phyloP scores from a whole-genome alignment of 2,329 filamentous ascomycete genomes.

The Ceratocystis harringtonii region DNA sequence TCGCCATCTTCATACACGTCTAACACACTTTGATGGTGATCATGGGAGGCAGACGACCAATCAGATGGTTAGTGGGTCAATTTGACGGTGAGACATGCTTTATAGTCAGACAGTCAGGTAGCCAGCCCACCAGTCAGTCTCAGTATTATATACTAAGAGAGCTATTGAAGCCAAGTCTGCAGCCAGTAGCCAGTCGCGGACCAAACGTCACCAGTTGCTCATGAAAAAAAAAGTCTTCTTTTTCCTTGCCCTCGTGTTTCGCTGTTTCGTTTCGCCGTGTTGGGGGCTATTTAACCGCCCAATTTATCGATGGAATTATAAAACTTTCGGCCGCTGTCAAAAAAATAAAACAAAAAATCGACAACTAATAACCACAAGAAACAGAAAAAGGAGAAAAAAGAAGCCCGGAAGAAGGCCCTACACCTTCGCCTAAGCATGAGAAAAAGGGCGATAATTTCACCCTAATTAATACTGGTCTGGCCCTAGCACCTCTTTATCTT shows the following conservation, averaged over 20 bases:
- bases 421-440: not conserved
- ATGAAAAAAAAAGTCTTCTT: too few relatives aligned
- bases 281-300: not conserved
- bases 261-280: not conserved
- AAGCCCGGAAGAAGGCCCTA: not conserved
- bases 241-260: not conserved
- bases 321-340: not conserved
- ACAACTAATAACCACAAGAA: not conserved
- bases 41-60: not conserved
- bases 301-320: not conserved
- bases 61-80: too few relatives aligned
- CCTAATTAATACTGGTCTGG: not conserved
- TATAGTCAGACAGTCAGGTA: too few relatives aligned
- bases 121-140: too few relatives aligned
- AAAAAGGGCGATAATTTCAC: not conserved
- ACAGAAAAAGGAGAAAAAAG: not conserved
- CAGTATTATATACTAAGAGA: too few relatives aligned
- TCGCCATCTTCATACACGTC: not conserved
- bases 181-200: too few relatives aligned
- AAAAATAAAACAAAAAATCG: not conserved
- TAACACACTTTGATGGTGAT: slow-evolving; percentile 1
- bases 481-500: too few relatives aligned
- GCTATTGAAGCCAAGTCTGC: too few relatives aligned
- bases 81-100: too few relatives aligned
- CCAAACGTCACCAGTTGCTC: not conserved